Evolutionary conservation across 352 stramenopile species (phyloP).

Genomic region (Globisporangium paddicum): DNA sequence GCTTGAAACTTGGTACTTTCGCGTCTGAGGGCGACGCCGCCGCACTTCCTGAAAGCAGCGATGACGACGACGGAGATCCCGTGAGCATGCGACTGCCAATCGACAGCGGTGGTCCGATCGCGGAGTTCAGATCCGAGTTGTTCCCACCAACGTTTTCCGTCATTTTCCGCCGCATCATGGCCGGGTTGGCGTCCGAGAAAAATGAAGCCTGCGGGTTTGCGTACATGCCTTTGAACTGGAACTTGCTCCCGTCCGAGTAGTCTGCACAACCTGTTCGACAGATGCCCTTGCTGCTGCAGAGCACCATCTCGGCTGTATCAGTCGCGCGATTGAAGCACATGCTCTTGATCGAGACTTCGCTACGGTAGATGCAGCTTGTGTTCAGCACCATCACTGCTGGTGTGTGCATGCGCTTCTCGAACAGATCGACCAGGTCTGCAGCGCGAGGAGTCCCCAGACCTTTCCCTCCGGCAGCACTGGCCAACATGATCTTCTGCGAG

Average conservation of each 20-base stretch:
- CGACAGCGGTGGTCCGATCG: constrained; percentile 12
- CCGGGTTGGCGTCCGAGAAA: constrained; percentile 23
- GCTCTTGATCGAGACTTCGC: constrained; percentile 78
- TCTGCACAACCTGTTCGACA: constrained; percentile 59
- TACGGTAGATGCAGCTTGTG: constrained; percentile 69
- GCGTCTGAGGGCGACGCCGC: constrained; percentile 19
- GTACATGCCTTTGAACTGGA: constrained; percentile 82
- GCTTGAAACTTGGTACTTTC: constrained; percentile 71
- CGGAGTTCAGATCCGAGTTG: constrained; percentile 8
- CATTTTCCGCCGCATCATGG: constrained; percentile 22
- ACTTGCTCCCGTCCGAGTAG: constrained; percentile 63
- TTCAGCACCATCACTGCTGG: constrained; percentile 30
- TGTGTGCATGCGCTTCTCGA: constrained; percentile 50
- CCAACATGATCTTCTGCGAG: constrained; percentile 62
- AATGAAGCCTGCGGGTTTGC: constrained; percentile 39
- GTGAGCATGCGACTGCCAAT: constrained; percentile 19
- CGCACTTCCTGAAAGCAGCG: constrained; percentile 10
- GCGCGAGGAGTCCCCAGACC: constrained; percentile 25
- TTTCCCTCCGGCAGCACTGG: constrained; percentile 31
- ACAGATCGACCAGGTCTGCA: constrained; percentile 46
- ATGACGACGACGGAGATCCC: constrained; percentile 14
- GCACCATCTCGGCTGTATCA: constrained; percentile 54
- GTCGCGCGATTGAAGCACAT: constrained; percentile 76
- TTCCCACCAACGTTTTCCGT: constrained; percentile 7
- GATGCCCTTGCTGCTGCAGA: constrained; percentile 76